phyloP scores from a whole-genome alignment of 83 land plant species.

The Picea abies region DNA sequence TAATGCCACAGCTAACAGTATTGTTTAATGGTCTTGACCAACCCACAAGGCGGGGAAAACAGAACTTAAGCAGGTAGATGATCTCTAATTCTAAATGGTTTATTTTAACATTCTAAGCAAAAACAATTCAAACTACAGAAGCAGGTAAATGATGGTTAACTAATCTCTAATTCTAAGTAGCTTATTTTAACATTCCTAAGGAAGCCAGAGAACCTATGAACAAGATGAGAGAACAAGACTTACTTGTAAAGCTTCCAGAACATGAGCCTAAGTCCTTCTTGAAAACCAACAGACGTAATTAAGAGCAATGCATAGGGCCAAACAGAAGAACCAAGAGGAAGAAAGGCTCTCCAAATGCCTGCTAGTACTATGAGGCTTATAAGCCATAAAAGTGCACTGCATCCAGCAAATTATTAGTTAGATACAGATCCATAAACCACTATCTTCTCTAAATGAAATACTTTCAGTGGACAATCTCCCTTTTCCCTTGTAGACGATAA shows the following conservation, averaged over 20 bases:
- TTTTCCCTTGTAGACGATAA: neutral
- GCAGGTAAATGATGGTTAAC: neutral
- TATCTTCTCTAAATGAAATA: neutral
- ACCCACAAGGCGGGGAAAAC: too few relatives aligned
- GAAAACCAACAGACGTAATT: constrained; percentile 69
- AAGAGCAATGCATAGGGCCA: constrained; percentile 73
- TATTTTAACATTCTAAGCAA: too few relatives aligned
- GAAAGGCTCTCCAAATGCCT: constrained; percentile 86
- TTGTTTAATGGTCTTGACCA: too few relatives aligned
- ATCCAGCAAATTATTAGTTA: constrained; percentile 13
- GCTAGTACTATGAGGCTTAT: constrained; percentile 79
- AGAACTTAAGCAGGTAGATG: neutral
- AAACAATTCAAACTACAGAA: too few relatives aligned
- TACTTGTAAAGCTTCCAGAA: constrained; percentile 92
- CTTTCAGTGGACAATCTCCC: neutral
- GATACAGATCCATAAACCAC: neutral
- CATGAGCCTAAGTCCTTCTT: constrained; percentile 71
- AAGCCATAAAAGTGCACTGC: constrained; percentile 93
- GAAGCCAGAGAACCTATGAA: neutral
- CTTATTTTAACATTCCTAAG: neutral
- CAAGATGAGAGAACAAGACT: constrained; percentile 17
- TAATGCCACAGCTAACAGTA: too few relatives aligned
- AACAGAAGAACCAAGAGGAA: constrained; percentile 64
- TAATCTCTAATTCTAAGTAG: neutral
- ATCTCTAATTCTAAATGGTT: too few relatives aligned